Base-by-base conservation (phyloP, 2,329 filamentous ascomycete genomes). In the Apiospora saccharicola region DNA sequence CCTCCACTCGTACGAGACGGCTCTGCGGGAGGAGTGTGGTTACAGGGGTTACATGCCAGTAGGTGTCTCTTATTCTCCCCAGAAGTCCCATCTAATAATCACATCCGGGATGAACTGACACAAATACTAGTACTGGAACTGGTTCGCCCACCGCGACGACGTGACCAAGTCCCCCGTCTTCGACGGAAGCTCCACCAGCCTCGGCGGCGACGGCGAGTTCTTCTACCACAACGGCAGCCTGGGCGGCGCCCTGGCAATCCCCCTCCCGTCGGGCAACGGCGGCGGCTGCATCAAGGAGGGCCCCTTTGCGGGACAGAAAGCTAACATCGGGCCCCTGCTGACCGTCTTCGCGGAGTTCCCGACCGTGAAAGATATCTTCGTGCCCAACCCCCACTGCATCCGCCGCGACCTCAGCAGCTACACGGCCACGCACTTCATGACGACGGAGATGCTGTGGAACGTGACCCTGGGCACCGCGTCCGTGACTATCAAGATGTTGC, bases 141-240 rank as follows among this genome's bases (percentile, higher is more conserved):
- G 82, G 82, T 76, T 77, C 22, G 76, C 77, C 12, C 78, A 81
- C 70, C 75, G 78, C 19, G 70, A 76, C 12, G 74, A 76, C 61
- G 75, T 80, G 67, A 74, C 78, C 57, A 80, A 75, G 75, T 82
- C 80, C n/a, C 77, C 82, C 13, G 76, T 85, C 34, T 83, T 83
- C 73, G 83, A 85, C 69, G 83, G 84, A 47, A 83, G 80, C 69
- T 80, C 79, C 1, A 80, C 77, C 70, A 82, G 80, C 16, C 77
- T 85, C 74, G 81, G 80, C 16, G 82, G 82, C n/a, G 81, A 85
- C 64, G 83, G 84, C 6, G 80, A 71, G 14, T 77, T 77, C 71
- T 76, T 82, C 71, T 68, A 77, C 53, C 76, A 77, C 34, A 75
- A 78, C 41, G 76, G 71, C 43, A 70, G 74, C 75, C 53, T 73